These are phyloP conservation scores for Coemansia reversa DNA, from an alignment of 192 early-diverging fungal genomes.

Conservation along the genomic window DNA sequence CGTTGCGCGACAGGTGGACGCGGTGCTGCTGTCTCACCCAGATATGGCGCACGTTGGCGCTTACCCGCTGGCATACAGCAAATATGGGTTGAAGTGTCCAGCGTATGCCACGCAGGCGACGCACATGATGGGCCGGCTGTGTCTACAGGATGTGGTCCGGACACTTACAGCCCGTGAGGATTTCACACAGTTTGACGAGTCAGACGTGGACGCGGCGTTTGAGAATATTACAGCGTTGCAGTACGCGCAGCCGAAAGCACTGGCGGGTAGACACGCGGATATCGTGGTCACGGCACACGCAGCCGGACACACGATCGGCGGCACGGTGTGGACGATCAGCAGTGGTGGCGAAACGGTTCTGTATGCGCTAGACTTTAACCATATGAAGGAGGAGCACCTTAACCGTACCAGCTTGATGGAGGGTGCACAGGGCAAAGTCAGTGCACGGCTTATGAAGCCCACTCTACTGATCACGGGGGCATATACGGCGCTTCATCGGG, in stretches of 20 bases:
- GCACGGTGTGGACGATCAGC: slow-evolving; percentile 95
- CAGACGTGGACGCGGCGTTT: slow-evolving; percentile 85
- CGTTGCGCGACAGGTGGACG: slow-evolving; percentile 85
- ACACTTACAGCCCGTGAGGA: slow-evolving; percentile 67
- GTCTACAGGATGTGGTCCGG: slow-evolving; percentile 77
- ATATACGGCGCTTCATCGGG: slow-evolving; percentile 67
- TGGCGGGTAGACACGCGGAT: slow-evolving; percentile 67
- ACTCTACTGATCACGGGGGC: slow-evolving; percentile 93
- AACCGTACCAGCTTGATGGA: slow-evolving; percentile 33
- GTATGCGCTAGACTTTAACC: slow-evolving; percentile 96
- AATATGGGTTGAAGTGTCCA: slow-evolving; percentile 81
- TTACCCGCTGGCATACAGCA: slow-evolving; percentile 71
- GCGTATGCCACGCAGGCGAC: slow-evolving; percentile 90
- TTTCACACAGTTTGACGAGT: slow-evolving; percentile 71
- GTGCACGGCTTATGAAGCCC: slow-evolving; percentile 70
- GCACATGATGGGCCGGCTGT: slow-evolving; percentile 84
- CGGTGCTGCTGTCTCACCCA: slow-evolving; percentile 85
- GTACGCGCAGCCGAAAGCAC: slow-evolving; percentile 81
- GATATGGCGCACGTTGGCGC: slow-evolving; percentile 88
- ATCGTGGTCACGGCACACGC: slow-evolving; percentile 88
- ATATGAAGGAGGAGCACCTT: slow-evolving; percentile 80
- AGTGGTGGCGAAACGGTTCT: slow-evolving; percentile 92
- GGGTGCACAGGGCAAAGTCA: slow-evolving; percentile 60
- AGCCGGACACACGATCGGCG: slow-evolving; percentile 94
- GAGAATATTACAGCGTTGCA: slow-evolving; percentile 75